Base-by-base conservation (phyloP, 2,329 filamentous ascomycete species). In the Talaromyces sp. region DNA sequence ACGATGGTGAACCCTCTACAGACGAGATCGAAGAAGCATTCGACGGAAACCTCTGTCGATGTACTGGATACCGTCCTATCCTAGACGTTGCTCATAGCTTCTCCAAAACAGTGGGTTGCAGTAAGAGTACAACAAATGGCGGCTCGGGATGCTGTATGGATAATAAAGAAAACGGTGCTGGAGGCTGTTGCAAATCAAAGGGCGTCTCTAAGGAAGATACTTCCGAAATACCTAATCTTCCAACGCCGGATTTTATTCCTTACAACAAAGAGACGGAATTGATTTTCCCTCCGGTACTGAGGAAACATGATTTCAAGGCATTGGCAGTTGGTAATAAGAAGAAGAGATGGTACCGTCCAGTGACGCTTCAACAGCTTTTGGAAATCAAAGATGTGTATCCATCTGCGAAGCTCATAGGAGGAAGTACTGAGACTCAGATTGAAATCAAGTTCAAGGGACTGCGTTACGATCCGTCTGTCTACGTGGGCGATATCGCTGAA, bases 361-460 rank as follows among this genome's bases (percentile, higher is more conserved):
- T 92, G 37, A 97, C 91, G 0, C 75, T 98, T 16, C 84, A 92
- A 45, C 93, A 99, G 74, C 82, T 99, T 16, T 84, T 98, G 16
- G 90, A 97, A 74, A 97, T 99, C 79, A 98, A 98, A 81, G 88
- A 84, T 71, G 88, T 86, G 0, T 89, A 92, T 70, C 94, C 94
- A 0, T 87, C 89, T 31, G 92, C 94, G 4, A 99, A 98, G 78
- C 88, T 99, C 67, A 97, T 99, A 67, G 94, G 93, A 59, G 95
- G 95, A 67, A 97, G 93, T 75, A 96, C 93, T 2, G 95, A 99
- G 77, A 98, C 94, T 0, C 95, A 98, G 78, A 98, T 99, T 67
- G 95, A 99, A 79, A 91, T 96, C 80, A 97, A 97, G 78, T 98
- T 99, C 85, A 98, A 98, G 81, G 92, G 90, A 0, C 87, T 97